These are phyloP conservation scores for Tylopilus sp. DNA, from an alignment of 1,284 basidiomycete genomes.

Conservation along the genomic window DNA sequence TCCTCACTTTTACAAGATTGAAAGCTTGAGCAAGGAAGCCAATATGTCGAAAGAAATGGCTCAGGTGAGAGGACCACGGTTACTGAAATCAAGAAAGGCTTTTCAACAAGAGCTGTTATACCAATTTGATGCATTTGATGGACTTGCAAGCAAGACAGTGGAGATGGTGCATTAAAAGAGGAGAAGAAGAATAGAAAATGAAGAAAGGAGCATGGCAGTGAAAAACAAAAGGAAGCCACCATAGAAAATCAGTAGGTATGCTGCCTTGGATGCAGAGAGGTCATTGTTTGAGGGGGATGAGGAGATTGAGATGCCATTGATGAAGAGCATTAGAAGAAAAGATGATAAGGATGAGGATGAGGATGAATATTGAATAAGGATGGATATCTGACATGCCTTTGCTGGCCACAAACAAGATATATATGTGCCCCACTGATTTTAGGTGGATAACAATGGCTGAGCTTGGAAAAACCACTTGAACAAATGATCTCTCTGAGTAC, in stretches of 20 bases:
- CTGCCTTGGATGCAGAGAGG: neutral
- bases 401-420: too few relatives aligned
- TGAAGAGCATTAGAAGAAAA: too few relatives aligned
- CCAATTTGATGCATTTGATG: neutral
- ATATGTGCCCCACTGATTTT: too few relatives aligned
- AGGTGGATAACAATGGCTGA: too few relatives aligned
- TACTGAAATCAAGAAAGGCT: neutral
- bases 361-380: too few relatives aligned
- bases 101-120: conserved; percentile 5
- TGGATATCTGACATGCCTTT: too few relatives aligned
- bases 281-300: neutral
- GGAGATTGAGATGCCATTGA: neutral
- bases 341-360: too few relatives aligned
- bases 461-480: too few relatives aligned
- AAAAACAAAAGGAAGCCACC: conserved; percentile 12
- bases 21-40: conserved; percentile 1
- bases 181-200: neutral
- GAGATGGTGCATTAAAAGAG: neutral
- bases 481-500: too few relatives aligned
- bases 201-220: neutral
- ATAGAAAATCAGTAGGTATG: neutral
- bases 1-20: conserved; percentile 14
- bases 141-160: conserved; percentile 5
- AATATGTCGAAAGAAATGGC: neutral
- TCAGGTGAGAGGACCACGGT: fast-evolving